phyloP scores from a whole-genome alignment of 371 early-diverging fungal genomes.

The Rhizopus stolonifer region DNA sequence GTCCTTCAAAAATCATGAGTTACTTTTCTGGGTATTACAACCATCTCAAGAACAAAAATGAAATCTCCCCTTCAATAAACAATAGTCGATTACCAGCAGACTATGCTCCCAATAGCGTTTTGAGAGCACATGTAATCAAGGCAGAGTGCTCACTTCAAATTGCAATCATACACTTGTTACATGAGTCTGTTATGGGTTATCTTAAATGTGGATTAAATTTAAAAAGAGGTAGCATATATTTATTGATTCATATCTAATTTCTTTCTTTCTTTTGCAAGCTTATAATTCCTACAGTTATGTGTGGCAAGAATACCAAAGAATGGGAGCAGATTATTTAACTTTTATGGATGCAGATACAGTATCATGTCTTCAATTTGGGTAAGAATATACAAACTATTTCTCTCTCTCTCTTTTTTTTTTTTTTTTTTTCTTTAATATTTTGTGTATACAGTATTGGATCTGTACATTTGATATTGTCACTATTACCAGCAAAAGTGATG shows the following conservation, averaged over 20 bases:
- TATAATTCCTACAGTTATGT: slow-evolving; percentile 46
- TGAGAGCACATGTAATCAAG: slow-evolving; percentile 59
- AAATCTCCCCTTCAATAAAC: not conserved
- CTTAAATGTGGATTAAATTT: slow-evolving; percentile 58
- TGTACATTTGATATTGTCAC: slow-evolving; percentile 59
- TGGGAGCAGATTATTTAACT: slow-evolving; percentile 36
- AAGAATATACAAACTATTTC: slow-evolving; percentile 11
- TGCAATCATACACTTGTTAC: slow-evolving; percentile 55
- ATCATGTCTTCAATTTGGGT: slow-evolving; percentile 53
- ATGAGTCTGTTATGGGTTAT: slow-evolving; percentile 61
- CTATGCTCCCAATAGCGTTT: slow-evolving; percentile 52
- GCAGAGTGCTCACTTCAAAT: slow-evolving; percentile 61
- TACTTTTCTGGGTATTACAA: not conserved
- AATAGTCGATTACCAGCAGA: slow-evolving; percentile 9
- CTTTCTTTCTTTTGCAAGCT: slow-evolving; percentile 16
- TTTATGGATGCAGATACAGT: slow-evolving; percentile 49
- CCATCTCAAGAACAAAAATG: not conserved
- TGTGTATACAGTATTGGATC: slow-evolving; percentile 59
- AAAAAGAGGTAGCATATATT: slow-evolving; percentile 36
- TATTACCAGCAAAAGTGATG: slow-evolving; percentile 58
- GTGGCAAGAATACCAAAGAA: slow-evolving; percentile 47
- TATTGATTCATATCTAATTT: too few relatives aligned
- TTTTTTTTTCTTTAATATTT: too few relatives aligned
- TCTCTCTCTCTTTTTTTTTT: too few relatives aligned
- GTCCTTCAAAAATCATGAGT: slow-evolving; percentile 13